phyloP scores from a whole-genome alignment of 768 basidiomycete genomes.

The Boletus insuetus region DNA sequence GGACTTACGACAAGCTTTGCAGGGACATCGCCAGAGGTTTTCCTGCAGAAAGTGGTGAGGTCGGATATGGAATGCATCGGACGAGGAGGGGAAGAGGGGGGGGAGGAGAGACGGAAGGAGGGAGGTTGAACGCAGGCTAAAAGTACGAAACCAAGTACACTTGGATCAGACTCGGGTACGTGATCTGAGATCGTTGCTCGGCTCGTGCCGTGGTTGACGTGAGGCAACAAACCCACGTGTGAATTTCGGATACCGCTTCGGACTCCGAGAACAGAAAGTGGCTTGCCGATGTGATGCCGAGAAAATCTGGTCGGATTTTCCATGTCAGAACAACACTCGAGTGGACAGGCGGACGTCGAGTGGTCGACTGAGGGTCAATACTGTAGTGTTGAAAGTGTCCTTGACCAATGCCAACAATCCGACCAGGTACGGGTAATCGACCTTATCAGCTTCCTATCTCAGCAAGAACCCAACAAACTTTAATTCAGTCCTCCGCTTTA shows the following conservation, averaged over 20 bases:
- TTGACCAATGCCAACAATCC: too few relatives aligned
- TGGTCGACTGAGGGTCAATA: too few relatives aligned
- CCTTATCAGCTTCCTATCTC: conserved; percentile 26
- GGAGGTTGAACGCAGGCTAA: conserved; percentile 11
- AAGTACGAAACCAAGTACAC: conserved; percentile 13
- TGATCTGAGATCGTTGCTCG: conserved; percentile 32
- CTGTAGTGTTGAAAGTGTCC: too few relatives aligned
- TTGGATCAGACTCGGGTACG: conserved; percentile 11
- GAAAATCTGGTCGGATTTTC: too few relatives aligned
- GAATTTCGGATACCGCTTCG: conserved; percentile 11
- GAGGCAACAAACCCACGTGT: conserved; percentile 2
- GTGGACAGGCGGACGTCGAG: not conserved
- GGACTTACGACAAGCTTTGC: conserved; percentile 79
- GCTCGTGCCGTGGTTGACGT: conserved; percentile 21
- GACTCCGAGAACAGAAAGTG: conserved; percentile 11
- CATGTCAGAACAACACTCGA: too few relatives aligned
- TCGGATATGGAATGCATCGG: conserved; percentile 82
- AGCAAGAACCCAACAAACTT: conserved; percentile 17
- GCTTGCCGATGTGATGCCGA: conserved; percentile 14
- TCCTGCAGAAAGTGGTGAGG: conserved; percentile 81
- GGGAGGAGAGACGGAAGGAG: conserved; percentile 10
- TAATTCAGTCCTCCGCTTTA: conserved; percentile 26
- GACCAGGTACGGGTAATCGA: too few relatives aligned
- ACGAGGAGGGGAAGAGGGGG: not conserved
- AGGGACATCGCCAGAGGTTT: conserved; percentile 83